Conservation (phyloP, 129 eudicot genomes). For the Flaveria trinervia region DNA sequence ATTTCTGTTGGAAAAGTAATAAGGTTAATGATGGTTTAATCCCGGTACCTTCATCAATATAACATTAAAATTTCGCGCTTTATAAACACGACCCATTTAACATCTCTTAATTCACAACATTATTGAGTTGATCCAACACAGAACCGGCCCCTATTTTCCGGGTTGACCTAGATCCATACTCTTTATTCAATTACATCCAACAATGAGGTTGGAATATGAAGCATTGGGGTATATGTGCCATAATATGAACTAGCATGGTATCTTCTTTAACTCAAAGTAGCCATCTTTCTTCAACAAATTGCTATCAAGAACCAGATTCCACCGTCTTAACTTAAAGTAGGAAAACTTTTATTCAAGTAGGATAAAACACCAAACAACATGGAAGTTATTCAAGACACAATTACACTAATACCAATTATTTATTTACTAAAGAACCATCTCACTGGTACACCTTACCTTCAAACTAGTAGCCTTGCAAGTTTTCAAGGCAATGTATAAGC, state of each 20-base stretch:
- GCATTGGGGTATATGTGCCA: slow-evolving; percentile 27
- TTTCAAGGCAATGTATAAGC: too few relatives aligned
- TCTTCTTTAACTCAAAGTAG: slow-evolving; percentile 29
- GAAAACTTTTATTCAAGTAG: slow-evolving; percentile 19
- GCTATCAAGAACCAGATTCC: slow-evolving; percentile 40
- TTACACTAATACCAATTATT: too few relatives aligned
- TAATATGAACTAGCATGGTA: slow-evolving; percentile 31
- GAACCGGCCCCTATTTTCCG: not conserved
- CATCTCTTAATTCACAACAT: too few relatives aligned
- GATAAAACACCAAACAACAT: not conserved
- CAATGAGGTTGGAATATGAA: slow-evolving; percentile 26
- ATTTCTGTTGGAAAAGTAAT: too few relatives aligned
- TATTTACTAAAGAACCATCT: too few relatives aligned
- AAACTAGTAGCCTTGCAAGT: too few relatives aligned
- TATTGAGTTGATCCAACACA: slow-evolving; percentile 7
- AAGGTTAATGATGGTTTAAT: not conserved
- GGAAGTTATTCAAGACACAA: too few relatives aligned
- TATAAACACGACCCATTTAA: too few relatives aligned
- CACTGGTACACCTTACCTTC: too few relatives aligned
- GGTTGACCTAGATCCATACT: not conserved
- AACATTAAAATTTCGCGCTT: too few relatives aligned
- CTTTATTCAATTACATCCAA: slow-evolving; percentile 19
- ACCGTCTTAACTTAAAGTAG: slow-evolving; percentile 12
- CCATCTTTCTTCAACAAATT: slow-evolving; percentile 19
- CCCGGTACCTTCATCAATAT: not conserved